These are phyloP conservation scores for Eurotiales sp. DNA, from an alignment of 2,329 filamentous ascomycete species.

Conservation along the genomic window DNA sequence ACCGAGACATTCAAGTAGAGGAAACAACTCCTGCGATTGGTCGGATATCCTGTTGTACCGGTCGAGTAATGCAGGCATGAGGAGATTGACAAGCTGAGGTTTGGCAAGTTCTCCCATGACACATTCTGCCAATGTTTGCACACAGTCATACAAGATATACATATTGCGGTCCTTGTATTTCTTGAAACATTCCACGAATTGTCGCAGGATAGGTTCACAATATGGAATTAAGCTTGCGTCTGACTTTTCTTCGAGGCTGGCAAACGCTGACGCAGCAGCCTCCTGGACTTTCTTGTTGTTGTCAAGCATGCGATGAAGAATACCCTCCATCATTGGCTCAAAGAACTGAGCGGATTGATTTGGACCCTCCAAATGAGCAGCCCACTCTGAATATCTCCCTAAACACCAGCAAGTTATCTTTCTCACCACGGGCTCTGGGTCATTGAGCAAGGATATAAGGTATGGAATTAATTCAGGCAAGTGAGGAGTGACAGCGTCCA, in stretches of 20 bases:
- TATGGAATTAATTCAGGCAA: constrained; percentile 87
- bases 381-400: constrained; percentile 90
- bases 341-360: constrained; percentile 73
- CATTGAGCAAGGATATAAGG: constrained; percentile 78
- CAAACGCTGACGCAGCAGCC: constrained; percentile 91
- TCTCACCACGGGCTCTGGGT: constrained; percentile 82
- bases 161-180: constrained; percentile 99
- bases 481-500: constrained; percentile 83
- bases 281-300: constrained; percentile 98
- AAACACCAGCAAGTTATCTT: constrained; percentile 99
- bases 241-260: constrained; percentile 91
- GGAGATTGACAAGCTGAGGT: constrained; percentile 72
- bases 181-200: constrained; percentile 86
- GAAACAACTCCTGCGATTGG: constrained; percentile 88
- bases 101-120: constrained; percentile 78
- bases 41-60: constrained; percentile 85
- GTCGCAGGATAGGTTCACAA: constrained; percentile 81
- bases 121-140: constrained; percentile 92
- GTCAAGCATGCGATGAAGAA: constrained; percentile 91
- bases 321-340: constrained; percentile 94
- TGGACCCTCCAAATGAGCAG: constrained; percentile 66
- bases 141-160: constrained; percentile 97
- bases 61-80: constrained; percentile 90
- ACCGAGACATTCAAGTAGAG: constrained; percentile 90
- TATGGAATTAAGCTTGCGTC: constrained; percentile 78